Evolutionary conservation across 768 basidiomycete species (phyloP), one percentile per base, ranked within the genome.

Genomic region (Aureoboletus auriporus): DNA sequence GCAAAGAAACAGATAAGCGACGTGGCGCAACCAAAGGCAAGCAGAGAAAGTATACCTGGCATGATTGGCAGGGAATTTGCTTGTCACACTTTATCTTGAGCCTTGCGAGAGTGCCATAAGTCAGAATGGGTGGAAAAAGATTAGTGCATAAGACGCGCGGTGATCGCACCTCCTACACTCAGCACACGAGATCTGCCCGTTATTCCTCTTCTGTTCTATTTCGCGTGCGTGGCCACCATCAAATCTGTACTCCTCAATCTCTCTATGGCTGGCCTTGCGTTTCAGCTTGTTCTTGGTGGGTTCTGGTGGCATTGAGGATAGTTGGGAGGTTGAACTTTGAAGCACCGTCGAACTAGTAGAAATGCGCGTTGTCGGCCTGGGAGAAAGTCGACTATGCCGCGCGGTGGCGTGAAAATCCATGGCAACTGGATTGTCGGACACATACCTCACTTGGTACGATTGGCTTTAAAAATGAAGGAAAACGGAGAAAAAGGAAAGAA

Each of bases 31-130:
- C 20, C 31, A 7, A 39, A 45, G 20, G 28, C 26, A 31, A 17
- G 33, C 17, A 44, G 13, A 27, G 30, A 4, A 23, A 51, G 17
- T 71, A 36, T 61, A 82, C 84, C 71, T 80, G 79, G 62, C 86
- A 87, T 1, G 84, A 85, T 62, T 86, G 83, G 61, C 86, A 88
- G 9, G 86, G 86, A 46, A 87, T 83, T 54, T 84, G 77, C 71
- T 87, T 88, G 77, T 87, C 84, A 71, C 86, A 89, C 62, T 86
- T 86, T 64, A 89, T 86, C 75, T 88, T 83, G 57, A 89, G 72
- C 57, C 86, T 77, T 78, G n/a, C n/a, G 20, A 13, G 36, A 8
- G 14, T 33, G 35, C 27, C 37, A 57, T 53, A 40, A 49, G 57
- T 66, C 51, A 62, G 46, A 57, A 44, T 51, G 4, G 8, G 56